Percentiles rank a stretch among this genome's conserved stretches.
Evolutionary conservation across 441 rosid species (phyloP).

Genomic region (Gossypium gossypioides): DNA sequence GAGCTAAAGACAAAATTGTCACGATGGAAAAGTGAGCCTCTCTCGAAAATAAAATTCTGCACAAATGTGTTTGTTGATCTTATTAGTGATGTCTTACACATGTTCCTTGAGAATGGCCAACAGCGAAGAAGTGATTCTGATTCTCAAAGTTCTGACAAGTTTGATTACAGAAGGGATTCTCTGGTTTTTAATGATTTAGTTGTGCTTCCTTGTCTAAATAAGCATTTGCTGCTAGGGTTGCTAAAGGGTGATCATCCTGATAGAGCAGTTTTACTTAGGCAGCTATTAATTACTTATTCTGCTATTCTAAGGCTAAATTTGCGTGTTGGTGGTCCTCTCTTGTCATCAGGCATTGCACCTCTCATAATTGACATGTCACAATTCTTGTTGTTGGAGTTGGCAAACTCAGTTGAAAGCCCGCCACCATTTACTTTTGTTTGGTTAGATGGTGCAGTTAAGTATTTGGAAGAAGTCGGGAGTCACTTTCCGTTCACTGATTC

Average conservation of each 20-base stretch:
- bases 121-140: slow-evolving; percentile 23
- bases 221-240: slow-evolving; percentile 36
- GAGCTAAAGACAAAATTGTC: slow-evolving; percentile 28
- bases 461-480: slow-evolving; percentile 67
- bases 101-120: slow-evolving; percentile 32
- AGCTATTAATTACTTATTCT: slow-evolving; percentile 57
- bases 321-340: slow-evolving; percentile 27
- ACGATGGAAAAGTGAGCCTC: slow-evolving; percentile 30
- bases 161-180: slow-evolving; percentile 11
- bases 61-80: slow-evolving; percentile 36
- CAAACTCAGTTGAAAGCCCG: slow-evolving; percentile 34
- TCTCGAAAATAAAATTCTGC: slow-evolving; percentile 30
- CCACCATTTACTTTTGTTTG: slow-evolving; percentile 49
- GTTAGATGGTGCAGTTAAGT: slow-evolving; percentile 74
- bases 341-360: slow-evolving; percentile 40
- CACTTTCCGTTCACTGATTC: slow-evolving; percentile 43
- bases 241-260: slow-evolving; percentile 50
- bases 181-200: slow-evolving; percentile 26
- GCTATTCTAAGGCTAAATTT: slow-evolving; percentile 60
- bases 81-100: slow-evolving; percentile 29
- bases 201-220: slow-evolving; percentile 26
- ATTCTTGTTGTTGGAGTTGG: slow-evolving; percentile 50
- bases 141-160: slow-evolving; percentile 19
- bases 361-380: slow-evolving; percentile 39
- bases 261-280: slow-evolving; percentile 58